phyloP scores from a whole-genome alignment of 176 grass and related monocot species.

The Otatea glauca region DNA sequence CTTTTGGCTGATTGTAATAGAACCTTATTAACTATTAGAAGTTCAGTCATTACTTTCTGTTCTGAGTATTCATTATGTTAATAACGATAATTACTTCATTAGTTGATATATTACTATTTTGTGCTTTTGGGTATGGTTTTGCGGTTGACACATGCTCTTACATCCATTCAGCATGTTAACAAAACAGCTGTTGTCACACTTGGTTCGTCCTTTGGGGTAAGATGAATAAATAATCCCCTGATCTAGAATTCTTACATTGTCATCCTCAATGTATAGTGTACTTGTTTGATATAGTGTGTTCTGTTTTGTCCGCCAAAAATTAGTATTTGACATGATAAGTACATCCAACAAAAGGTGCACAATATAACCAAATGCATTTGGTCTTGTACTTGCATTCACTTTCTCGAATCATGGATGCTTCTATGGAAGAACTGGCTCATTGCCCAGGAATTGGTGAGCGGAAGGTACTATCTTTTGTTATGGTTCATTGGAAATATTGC shows the following conservation, averaged over 20 bases:
- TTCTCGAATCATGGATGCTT: constrained; percentile 94
- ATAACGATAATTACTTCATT: neutral
- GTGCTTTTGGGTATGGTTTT: constrained; percentile 52
- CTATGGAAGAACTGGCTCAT: constrained; percentile 88
- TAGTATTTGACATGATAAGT: neutral
- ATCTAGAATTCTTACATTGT: constrained; percentile 20
- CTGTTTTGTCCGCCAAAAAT: neutral
- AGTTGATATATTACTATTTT: constrained; percentile 24
- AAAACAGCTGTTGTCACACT: constrained; percentile 92
- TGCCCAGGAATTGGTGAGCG: constrained; percentile 96
- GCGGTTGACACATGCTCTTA: constrained; percentile 83
- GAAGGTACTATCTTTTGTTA: constrained; percentile 55
- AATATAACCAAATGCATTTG: constrained; percentile 27
- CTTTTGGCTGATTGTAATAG: neutral
- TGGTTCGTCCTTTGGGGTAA: constrained; percentile 94
- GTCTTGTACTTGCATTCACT: constrained; percentile 67
- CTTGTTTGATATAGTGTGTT: neutral
- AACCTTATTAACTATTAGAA: neutral
- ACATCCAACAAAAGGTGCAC: neutral
- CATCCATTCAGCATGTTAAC: constrained; percentile 82
- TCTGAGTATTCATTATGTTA: neutral
- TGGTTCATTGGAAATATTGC: constrained; percentile 12
- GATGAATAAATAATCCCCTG: constrained; percentile 33
- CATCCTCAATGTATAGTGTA: neutral
- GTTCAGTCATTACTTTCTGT: neutral